Evolutionary conservation across 768 basidiomycete genomes (phyloP).

Genomic region (Gymnopilus junonius): DNA sequence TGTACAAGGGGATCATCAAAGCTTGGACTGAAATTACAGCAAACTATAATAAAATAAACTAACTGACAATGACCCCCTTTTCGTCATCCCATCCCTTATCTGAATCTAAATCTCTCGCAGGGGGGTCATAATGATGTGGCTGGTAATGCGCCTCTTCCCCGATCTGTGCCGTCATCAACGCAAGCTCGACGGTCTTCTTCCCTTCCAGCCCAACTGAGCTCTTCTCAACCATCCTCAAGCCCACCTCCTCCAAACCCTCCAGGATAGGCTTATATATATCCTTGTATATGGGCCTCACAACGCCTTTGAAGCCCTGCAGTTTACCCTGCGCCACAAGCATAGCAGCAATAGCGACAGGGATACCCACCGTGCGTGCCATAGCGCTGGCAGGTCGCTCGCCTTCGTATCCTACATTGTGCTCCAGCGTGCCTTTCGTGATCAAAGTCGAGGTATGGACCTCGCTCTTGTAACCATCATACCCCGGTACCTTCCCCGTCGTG

Average conservation of each 20-base stretch:
- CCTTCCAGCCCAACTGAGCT: not conserved
- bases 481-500: slow-evolving; percentile 32
- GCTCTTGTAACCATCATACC: not conserved
- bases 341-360: slow-evolving; percentile 87
- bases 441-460: slow-evolving; percentile 63
- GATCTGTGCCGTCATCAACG: slow-evolving; percentile 9
- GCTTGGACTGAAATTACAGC: not conserved
- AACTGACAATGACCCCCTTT: slow-evolving; percentile 2
- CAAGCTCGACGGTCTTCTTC: slow-evolving; percentile 11
- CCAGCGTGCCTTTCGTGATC: slow-evolving; percentile 57
- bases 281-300: slow-evolving; percentile 65
- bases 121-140: not conserved
- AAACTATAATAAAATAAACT: not conserved
- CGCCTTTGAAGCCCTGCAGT: slow-evolving; percentile 52
- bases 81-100: slow-evolving; percentile 21
- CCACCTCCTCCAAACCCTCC: slow-evolving; percentile 56
- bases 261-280: slow-evolving; percentile 69
- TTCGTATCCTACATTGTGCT: slow-evolving; percentile 19
- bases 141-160: not conserved
- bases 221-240: slow-evolving; percentile 52
- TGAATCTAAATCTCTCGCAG: slow-evolving; percentile 19
- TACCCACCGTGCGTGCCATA: slow-evolving; percentile 90
- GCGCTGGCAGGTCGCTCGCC: slow-evolving; percentile 57
- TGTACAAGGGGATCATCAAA: not conserved
- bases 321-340: slow-evolving; percentile 69